These are phyloP conservation scores for Komagataella phaffii DNA, from an alignment of 805 yeast genomes.

Conservation along the genomic window DNA sequence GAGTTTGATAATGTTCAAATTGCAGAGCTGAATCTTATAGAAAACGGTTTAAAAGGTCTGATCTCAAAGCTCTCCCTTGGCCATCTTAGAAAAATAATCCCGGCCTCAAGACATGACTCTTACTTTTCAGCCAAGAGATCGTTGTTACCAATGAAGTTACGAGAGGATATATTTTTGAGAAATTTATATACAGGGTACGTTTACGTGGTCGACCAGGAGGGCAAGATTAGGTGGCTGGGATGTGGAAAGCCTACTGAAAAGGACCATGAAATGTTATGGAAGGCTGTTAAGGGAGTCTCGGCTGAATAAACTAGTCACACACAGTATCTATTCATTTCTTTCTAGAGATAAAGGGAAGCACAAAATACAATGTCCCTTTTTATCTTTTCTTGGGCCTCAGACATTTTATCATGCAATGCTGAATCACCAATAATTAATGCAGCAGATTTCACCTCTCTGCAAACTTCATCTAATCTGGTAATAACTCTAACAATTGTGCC, in stretches of 20 bases:
- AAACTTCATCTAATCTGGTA: conserved; percentile 85
- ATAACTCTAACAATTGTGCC: conserved; percentile 96
- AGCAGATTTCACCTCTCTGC: conserved; percentile 89
- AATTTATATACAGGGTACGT: conserved; percentile 78
- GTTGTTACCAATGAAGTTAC: conserved; percentile 40
- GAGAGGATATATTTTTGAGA: conserved; percentile 48
- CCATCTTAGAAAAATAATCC: conserved; percentile 28
- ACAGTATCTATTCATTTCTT: neutral
- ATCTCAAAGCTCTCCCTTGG: conserved; percentile 20
- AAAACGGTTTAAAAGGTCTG: conserved; percentile 54
- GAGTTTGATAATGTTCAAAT: conserved; percentile 47
- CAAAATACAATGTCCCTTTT: conserved; percentile 96
- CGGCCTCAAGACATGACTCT: conserved; percentile 34
- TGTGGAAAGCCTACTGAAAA: conserved; percentile 67
- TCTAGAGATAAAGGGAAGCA: conserved; percentile 75
- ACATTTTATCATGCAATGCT: conserved; percentile 78
- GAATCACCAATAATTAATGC: conserved; percentile 92
- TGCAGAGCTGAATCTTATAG: conserved; percentile 66
- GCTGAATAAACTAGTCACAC: conserved; percentile 5
- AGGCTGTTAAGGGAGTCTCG: conserved; percentile 40
- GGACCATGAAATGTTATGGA: conserved; percentile 55
- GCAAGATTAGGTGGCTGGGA: conserved; percentile 82
- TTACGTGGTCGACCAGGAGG: conserved; percentile 60
- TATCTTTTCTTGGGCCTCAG: conserved; percentile 84
- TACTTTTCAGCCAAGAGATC: conserved; percentile 50